These are phyloP conservation scores for Oenanthe sinensis DNA, from an alignment of 129 eudicot species.

Conservation along the genomic window DNA sequence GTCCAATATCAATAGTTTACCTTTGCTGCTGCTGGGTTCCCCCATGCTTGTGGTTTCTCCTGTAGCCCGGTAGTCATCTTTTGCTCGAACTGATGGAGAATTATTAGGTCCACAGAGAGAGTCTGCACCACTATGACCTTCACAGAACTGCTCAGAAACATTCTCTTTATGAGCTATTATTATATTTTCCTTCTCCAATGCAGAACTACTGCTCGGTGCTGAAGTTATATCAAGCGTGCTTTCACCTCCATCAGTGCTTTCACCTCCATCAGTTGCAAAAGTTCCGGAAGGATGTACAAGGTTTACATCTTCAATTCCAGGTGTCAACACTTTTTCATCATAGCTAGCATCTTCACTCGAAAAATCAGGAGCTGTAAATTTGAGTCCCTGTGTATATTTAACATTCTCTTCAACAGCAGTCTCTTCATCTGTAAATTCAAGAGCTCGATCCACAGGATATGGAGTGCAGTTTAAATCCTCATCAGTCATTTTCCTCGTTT, in stretches of 20 bases:
- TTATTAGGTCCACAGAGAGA: not conserved
- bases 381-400: constrained; percentile 1
- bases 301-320: not conserved
- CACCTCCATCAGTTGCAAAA: constrained; percentile 2
- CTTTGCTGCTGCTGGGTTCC: constrained; percentile 12
- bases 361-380: constrained; percentile 16
- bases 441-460: constrained; percentile 22
- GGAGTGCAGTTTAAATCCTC: constrained; percentile 18
- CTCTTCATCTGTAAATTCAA: constrained; percentile 23
- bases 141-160: constrained; percentile 4
- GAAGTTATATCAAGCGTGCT: not conserved
- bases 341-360: constrained; percentile 15
- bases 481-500: not conserved
- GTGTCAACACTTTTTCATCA: constrained; percentile 13
- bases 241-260: not conserved
- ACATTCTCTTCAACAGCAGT: constrained; percentile 8
- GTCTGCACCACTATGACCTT: constrained; percentile 11
- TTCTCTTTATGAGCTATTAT: constrained; percentile 9
- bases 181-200: not conserved
- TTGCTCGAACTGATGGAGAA: constrained; percentile 10
- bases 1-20: constrained; percentile 13
- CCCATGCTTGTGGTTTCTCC: constrained; percentile 2
- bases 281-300: constrained; percentile 2
- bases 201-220: constrained; percentile 11
- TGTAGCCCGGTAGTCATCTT: not conserved